Conservation (phyloP, 768 basidiomycete species). For the Lentinula lateritia region DNA sequence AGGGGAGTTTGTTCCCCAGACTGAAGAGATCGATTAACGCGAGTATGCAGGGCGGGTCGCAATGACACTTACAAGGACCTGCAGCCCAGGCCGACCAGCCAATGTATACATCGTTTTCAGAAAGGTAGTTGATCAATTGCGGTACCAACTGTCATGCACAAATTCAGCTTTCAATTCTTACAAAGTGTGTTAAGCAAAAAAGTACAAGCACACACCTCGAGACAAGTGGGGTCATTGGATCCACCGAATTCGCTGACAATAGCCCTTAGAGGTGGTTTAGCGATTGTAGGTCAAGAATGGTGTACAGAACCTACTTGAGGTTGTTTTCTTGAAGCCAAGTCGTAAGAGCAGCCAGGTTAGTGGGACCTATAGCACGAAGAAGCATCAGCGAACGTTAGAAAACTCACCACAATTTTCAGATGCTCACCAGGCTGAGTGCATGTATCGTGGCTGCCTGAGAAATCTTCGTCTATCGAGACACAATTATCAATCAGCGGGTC, state of each 20-base stretch:
- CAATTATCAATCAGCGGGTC: background rate
- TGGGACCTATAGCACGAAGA: conserved; percentile 19
- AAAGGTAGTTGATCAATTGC: conserved; percentile 35
- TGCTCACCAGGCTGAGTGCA: conserved; percentile 35
- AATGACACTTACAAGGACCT: conserved; percentile 31
- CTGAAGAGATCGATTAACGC: conserved; percentile 13
- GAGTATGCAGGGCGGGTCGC: background rate
- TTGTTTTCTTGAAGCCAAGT: conserved; percentile 36
- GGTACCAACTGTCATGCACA: conserved; percentile 21
- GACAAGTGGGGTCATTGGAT: conserved; percentile 36
- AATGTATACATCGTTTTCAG: conserved; percentile 38
- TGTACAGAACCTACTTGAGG: conserved; percentile 26
- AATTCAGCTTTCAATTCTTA: background rate
- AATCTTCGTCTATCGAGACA: conserved; percentile 27
- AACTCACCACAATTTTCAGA: background rate
- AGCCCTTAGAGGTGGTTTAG: conserved; percentile 20
- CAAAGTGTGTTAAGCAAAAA: background rate
- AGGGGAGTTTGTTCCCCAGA: conserved; percentile 37
- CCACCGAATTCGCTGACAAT: conserved; percentile 42
- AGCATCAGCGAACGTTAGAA: background rate
- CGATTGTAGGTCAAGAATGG: too few relatives aligned
- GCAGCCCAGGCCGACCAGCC: conserved; percentile 46
- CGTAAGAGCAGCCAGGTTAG: conserved; percentile 36
- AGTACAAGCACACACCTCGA: conserved; percentile 20
- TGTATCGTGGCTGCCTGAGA: conserved; percentile 34